Evolutionary conservation across 768 basidiomycete species (phyloP).

Genomic region (Pleurotus tuber-regium): DNA sequence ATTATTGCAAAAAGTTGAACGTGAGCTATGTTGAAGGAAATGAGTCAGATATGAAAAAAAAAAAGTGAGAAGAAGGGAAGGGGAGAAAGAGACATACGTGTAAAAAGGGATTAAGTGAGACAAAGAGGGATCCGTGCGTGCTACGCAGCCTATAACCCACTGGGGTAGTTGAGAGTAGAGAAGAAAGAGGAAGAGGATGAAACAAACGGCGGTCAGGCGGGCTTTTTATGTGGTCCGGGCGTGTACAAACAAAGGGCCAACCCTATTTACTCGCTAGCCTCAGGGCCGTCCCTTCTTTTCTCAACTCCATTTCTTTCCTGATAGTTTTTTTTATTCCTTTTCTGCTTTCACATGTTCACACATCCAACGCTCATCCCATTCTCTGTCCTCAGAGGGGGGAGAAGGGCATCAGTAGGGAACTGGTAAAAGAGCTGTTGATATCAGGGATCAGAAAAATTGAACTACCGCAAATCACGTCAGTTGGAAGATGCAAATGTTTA

Average conservation of each 20-base stretch:
- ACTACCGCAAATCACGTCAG: neutral
- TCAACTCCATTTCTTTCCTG: conserved; percentile 39
- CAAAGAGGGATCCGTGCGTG: conserved; percentile 57
- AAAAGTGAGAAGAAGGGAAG: conserved; percentile 22
- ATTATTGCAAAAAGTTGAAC: conserved; percentile 66
- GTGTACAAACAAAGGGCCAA: conserved; percentile 13
- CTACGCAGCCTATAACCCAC: conserved; percentile 50
- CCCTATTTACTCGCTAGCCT: conserved; percentile 9
- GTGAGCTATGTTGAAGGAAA: conserved; percentile 42
- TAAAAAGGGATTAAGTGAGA: conserved; percentile 42
- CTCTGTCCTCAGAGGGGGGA: neutral
- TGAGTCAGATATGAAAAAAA: conserved; percentile 13
- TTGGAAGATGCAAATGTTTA: neutral
- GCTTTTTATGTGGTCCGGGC: conserved; percentile 17
- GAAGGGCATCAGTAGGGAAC: neutral
- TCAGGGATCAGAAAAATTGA: neutral
- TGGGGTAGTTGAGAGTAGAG: conserved; percentile 48
- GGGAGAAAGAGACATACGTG: conserved; percentile 51
- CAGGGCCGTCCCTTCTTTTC: conserved; percentile 33
- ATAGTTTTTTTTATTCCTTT: conserved; percentile 33
- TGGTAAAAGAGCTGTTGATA: too few relatives aligned
- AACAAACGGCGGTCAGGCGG: conserved; percentile 28
- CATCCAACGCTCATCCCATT: too few relatives aligned
- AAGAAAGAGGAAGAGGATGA: conserved; percentile 50
- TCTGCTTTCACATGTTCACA: conserved; percentile 1